Base-by-base conservation (phyloP, 192 early-diverging fungal genomes). In the Helicostylum pulchrum region DNA sequence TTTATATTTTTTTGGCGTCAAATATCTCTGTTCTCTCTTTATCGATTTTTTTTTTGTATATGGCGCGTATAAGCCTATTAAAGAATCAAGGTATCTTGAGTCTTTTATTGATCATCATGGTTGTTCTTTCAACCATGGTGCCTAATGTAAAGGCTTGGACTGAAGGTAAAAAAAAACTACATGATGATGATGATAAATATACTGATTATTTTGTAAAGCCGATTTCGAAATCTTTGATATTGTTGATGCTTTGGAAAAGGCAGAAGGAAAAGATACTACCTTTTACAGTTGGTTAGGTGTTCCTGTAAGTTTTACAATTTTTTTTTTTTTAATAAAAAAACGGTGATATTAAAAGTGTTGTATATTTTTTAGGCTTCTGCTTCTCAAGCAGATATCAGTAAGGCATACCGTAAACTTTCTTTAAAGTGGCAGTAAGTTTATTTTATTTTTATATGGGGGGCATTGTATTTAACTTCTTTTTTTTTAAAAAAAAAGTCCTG, bases 211-310 rank as follows among this genome's bases (percentile, higher is more conserved):
- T 12, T 15, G 10, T 15, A 45, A 48, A 79, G 82, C 81, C 19
- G 90, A 92, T 70, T 87, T 88, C 72, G 88, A 90, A 70, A 92
- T 92, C 62, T 92, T 92, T 75, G 88, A 90, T 79, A 83, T 92
- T 57, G 83, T 87, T 44, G 90, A 92, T 73, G 82, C 83, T 31
- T 73, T 92, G 52, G 87, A 88, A 68, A 80, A 77, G 55, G 66
- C 67, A 19, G 80, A 82, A 80, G 79, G 77, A 39, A 11, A 86
- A 59, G 56, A 76, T 59, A 55, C 76, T 56, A 80, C 70, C 73
- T 90, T 89, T 80, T 92, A 90, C 69, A 83, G 80, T 46, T 83
- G 86, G 68, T 70, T 92, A 48, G 53, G 57, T 17, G 21, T 66
- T 32, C 39, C 52, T 21, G 64, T 73, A 70, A 58, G 53, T 42